Evolutionary conservation across 208 protist species (phyloP).

Genomic region (Acanthamoeba polyphaga): DNA sequence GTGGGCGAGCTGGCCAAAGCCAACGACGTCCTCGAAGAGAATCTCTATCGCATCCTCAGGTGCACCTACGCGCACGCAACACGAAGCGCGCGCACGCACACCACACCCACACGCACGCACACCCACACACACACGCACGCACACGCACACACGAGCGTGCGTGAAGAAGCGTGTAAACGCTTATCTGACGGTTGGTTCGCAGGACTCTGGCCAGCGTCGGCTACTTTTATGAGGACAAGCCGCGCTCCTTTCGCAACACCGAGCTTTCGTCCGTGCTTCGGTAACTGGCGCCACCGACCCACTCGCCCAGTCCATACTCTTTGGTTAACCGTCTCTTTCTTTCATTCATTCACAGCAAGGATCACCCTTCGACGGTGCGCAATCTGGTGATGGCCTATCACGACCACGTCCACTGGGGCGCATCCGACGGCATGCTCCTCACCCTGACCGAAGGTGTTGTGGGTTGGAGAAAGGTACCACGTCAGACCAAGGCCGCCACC

Average conservation of each 20-base stretch:
- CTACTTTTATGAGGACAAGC: constrained; percentile 23
- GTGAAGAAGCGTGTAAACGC: neutral
- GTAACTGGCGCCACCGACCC: neutral
- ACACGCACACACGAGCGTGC: no score
- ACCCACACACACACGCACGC: neutral
- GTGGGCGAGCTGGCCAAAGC: constrained; percentile 18
- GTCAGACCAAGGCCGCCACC: neutral
- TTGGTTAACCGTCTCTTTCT: neutral
- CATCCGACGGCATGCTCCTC: constrained; percentile 54
- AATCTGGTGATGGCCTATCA: constrained; percentile 51
- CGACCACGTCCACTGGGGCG: constrained; percentile 64
- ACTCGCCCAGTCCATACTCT: neutral
- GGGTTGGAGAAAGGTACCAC: constrained; percentile 22
- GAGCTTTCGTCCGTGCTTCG: constrained; percentile 28
- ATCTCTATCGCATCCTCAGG: constrained; percentile 69
- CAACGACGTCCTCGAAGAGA: constrained; percentile 30
- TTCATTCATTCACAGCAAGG: neutral
- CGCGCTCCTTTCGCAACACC: constrained; percentile 1
- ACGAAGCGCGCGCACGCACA: no score
- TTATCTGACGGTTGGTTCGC: neutral
- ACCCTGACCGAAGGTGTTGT: neutral
- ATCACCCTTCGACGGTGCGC: constrained; percentile 31
- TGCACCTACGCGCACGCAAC: neutral
- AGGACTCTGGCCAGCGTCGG: constrained; percentile 47
- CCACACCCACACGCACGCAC: neutral